These are phyloP conservation scores for Coniochaeta sp. DNA, from an alignment of 2,329 filamentous ascomycete genomes.

Conservation along the genomic window DNA sequence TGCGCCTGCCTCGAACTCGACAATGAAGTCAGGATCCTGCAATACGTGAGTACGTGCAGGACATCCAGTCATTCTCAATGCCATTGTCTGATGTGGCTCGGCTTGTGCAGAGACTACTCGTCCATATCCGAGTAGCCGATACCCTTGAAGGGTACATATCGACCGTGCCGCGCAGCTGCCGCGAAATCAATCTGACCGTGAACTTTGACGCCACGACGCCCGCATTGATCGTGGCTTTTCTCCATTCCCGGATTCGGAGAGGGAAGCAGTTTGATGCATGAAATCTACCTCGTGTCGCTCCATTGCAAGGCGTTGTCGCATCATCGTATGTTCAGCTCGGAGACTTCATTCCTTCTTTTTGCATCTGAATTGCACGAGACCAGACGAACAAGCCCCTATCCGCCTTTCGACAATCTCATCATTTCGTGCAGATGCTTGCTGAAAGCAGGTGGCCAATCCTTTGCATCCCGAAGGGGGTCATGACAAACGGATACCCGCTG, in stretches of 20 bases:
- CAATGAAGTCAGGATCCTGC: not conserved
- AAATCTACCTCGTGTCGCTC: not conserved
- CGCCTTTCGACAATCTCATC: not conserved
- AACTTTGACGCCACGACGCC: not conserved
- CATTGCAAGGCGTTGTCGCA: not conserved
- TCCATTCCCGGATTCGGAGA: not conserved
- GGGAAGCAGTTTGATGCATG: not conserved
- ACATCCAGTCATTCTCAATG: not conserved
- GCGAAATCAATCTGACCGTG: not conserved
- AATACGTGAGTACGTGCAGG: no score
- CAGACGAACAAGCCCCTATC: not conserved
- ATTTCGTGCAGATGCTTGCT: not conserved
- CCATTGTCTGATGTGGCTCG: not conserved
- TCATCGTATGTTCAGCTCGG: not conserved
- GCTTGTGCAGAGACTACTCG: not conserved
- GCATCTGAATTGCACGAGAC: not conserved
- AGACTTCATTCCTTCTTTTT: not conserved
- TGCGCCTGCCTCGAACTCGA: not conserved
- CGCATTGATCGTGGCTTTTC: not conserved
- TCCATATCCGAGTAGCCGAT: no score
- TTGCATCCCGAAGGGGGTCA: no score
- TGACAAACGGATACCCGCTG: not conserved
- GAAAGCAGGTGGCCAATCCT: not conserved
- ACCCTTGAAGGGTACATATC: no score
- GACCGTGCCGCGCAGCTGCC: not conserved